phyloP scores from a whole-genome alignment of 75 land plant genomes.

The Isoetes taiwanensis region DNA sequence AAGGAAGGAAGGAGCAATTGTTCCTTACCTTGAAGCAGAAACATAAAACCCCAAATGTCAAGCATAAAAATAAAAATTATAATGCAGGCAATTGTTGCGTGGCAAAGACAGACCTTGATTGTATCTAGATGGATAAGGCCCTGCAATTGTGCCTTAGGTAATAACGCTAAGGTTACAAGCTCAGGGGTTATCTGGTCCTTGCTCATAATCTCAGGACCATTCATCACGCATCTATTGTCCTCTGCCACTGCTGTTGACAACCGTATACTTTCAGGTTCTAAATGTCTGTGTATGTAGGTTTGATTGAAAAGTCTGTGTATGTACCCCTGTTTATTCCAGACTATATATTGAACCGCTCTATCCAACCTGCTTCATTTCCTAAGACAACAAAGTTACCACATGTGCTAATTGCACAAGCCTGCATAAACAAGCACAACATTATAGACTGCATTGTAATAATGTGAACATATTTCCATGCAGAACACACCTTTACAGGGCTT shows the following conservation, averaged over 20 bases:
- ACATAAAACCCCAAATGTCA: too few relatives aligned
- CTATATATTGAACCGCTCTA: conserved; percentile 89
- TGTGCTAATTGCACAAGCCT: conserved; percentile 86
- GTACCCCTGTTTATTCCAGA: conserved; percentile 80
- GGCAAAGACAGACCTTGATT: conserved; percentile 74
- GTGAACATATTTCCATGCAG: too few relatives aligned
- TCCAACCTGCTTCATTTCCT: conserved; percentile 82
- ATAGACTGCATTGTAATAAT: neutral
- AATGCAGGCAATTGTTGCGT: too few relatives aligned
- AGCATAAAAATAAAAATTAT: too few relatives aligned
- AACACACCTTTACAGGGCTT: conserved; percentile 64
- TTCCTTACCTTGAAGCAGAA: conserved; percentile 69
- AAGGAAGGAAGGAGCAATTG: too few relatives aligned
- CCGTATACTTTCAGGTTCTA: too few relatives aligned
- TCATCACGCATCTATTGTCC: too few relatives aligned
- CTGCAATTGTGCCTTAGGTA: conserved; percentile 94
- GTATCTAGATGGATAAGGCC: conserved; percentile 83
- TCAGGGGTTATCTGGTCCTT: conserved; percentile 37
- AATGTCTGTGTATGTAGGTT: conserved; percentile 42
- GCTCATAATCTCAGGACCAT: too few relatives aligned
- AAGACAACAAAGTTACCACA: conserved; percentile 91
- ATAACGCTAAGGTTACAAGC: conserved; percentile 69
- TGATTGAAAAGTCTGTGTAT: conserved; percentile 41
- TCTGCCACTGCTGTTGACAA: too few relatives aligned
- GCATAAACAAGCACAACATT: neutral